phyloP scores from a whole-genome alignment of 2,329 filamentous ascomycete species.

The Trichophyton mentagrophytes region DNA sequence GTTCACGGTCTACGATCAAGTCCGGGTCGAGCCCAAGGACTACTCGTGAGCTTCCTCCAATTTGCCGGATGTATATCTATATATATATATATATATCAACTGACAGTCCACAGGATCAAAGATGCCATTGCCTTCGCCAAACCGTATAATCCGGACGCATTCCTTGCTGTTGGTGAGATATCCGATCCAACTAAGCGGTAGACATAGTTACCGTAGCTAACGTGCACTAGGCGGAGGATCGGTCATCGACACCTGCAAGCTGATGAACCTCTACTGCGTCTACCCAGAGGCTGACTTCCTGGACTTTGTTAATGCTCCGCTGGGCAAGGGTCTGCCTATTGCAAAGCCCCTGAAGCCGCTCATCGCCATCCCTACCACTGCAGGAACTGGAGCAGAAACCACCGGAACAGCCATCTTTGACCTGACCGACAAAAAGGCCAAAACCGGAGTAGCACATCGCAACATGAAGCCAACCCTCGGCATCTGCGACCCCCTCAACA shows the following conservation, averaged over 20 bases:
- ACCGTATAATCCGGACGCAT: constrained; percentile 69
- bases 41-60: constrained; percentile 52
- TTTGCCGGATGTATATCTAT: background rate
- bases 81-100: background rate
- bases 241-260: constrained; percentile 94
- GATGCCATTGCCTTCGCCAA: constrained; percentile 82
- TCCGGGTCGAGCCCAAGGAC: constrained; percentile 85
- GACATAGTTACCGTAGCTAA: constrained; percentile 6
- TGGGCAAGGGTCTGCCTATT: constrained; percentile 72
- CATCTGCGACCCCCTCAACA: constrained; percentile 78
- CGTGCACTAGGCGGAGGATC: constrained; percentile 52
- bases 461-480: constrained; percentile 92
- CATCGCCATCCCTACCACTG: constrained; percentile 73
- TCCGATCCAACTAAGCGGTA: too few relatives aligned
- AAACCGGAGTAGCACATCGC: constrained; percentile 90
- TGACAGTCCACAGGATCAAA: constrained; percentile 48
- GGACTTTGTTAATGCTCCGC: constrained; percentile 92
- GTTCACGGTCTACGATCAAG: constrained; percentile 69
- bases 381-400: constrained; percentile 82
- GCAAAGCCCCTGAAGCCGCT: constrained; percentile 58
- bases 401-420: constrained; percentile 98
- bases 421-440: constrained; percentile 73
- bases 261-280: constrained; percentile 92
- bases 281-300: constrained; percentile 89
- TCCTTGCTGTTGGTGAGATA: constrained; percentile 65